Conservation (phyloP, 306 rosid genomes). For the Crataegus laevigata region DNA sequence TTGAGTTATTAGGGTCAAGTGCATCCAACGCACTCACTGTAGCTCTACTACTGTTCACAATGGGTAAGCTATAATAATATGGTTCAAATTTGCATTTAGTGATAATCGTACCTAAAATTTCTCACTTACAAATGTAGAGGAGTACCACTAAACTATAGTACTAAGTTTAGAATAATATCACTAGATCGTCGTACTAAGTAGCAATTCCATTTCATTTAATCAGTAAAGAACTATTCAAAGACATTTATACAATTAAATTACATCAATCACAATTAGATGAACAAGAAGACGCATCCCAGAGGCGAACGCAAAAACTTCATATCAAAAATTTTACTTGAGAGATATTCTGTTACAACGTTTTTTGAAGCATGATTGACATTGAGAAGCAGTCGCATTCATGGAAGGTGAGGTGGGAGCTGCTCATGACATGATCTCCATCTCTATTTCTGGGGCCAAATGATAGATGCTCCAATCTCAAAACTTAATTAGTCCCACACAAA, state of each 20-base stretch:
- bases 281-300: neutral
- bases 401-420: constrained; percentile 2
- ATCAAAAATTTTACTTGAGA: neutral
- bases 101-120: no score
- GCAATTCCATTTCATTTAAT: no score
- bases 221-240: neutral
- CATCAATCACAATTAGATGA: neutral
- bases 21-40: no score
- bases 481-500: neutral
- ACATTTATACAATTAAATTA: neutral
- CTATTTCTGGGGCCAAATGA: neutral
- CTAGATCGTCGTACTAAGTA: no score
- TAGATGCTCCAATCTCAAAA: constrained; percentile 1
- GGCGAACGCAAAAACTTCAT: neutral
- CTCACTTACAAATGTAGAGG: no score
- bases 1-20: no score
- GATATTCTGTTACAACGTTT: neutral
- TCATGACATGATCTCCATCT: neutral
- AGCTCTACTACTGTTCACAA: no score
- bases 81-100: no score
- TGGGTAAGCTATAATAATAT: no score
- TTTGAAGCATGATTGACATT: neutral
- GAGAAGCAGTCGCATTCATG: neutral
- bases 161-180: no score
- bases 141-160: no score